Conservation (phyloP, 371 early-diverging fungal genomes). For the Saksenaea vasiformis region DNA sequence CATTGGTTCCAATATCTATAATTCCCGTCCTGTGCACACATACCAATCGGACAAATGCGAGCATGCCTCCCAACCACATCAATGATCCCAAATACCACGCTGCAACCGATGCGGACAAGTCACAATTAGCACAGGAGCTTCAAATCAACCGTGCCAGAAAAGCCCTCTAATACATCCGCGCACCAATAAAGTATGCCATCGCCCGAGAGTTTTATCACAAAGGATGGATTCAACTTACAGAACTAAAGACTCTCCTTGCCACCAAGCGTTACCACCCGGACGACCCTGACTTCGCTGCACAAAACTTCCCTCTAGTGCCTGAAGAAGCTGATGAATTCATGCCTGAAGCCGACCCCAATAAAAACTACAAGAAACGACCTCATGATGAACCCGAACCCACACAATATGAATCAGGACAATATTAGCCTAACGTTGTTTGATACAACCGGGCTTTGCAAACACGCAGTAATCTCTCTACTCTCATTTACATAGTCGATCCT, state of each 20-base stretch:
- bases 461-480: conserved; percentile 7
- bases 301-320: background rate
- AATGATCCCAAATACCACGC: conserved; percentile 3
- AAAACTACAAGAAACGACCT: background rate
- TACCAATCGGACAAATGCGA: background rate
- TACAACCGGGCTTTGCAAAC: conserved; percentile 5
- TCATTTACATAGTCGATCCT: too few relatives aligned
- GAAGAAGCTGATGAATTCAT: background rate
- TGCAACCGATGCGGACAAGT: background rate
- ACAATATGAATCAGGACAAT: background rate
- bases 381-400: background rate
- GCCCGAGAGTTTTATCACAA: conserved; percentile 7
- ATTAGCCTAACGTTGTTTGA: conserved; percentile 3
- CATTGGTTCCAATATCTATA: conserved; percentile 19
- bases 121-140: background rate
- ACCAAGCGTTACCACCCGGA: background rate
- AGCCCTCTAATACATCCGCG: background rate
- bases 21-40: conserved; percentile 1
- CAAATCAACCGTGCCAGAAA: background rate
- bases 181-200: conserved; percentile 1
- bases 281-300: background rate
- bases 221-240: background rate
- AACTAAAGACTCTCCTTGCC: background rate
- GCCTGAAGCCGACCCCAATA: background rate
- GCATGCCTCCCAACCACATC: background rate